A percentile compares a stretch with the other conserved stretches of the same genome.
Evolutionary conservation across 2,329 filamentous ascomycete genomes (phyloP).

Genomic region (Apiospora malaysiana): DNA sequence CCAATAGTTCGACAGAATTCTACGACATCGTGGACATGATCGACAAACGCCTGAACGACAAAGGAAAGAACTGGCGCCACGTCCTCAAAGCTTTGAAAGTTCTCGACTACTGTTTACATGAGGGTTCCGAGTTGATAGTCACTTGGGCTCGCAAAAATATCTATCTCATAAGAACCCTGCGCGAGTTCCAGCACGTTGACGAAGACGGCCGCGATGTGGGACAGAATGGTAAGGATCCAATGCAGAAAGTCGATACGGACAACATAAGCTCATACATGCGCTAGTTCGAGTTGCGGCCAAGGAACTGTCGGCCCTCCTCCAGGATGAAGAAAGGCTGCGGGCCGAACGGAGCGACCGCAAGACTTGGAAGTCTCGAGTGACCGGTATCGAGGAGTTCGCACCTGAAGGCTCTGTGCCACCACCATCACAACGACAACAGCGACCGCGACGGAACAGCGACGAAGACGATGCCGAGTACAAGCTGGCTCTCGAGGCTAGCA

Average conservation of each 20-base stretch:
- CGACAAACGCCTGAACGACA: slow-evolving; percentile 97
- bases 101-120: slow-evolving; percentile 95
- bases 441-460: slow-evolving; percentile 54
- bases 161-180: slow-evolving; percentile 97
- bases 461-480: slow-evolving; percentile 92
- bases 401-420: slow-evolving; percentile 49
- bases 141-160: slow-evolving; percentile 98
- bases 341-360: slow-evolving; percentile 90
- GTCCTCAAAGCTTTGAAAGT: slow-evolving; percentile 98
- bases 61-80: slow-evolving; percentile 99
- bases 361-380: slow-evolving; percentile 95
- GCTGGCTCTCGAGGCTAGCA: slow-evolving; percentile 92
- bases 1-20: slow-evolving; percentile 85
- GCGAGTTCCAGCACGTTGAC: slow-evolving; percentile 96
- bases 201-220: slow-evolving; percentile 96
- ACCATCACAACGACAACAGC: slow-evolving; percentile 46
- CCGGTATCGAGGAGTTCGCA: slow-evolving; percentile 84
- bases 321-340: slow-evolving; percentile 92
- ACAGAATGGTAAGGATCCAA: slow-evolving; percentile 76
- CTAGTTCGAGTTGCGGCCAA: slow-evolving; percentile 94
- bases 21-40: slow-evolving; percentile 99
- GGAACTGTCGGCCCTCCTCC: slow-evolving; percentile 87
- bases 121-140: slow-evolving; percentile 94
- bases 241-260: neutral
- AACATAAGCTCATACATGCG: slow-evolving; percentile 11